Percentiles rank a stretch among this genome's conserved stretches.
Conservation (phyloP, 805 yeast species). For the Candida piceae region DNA sequence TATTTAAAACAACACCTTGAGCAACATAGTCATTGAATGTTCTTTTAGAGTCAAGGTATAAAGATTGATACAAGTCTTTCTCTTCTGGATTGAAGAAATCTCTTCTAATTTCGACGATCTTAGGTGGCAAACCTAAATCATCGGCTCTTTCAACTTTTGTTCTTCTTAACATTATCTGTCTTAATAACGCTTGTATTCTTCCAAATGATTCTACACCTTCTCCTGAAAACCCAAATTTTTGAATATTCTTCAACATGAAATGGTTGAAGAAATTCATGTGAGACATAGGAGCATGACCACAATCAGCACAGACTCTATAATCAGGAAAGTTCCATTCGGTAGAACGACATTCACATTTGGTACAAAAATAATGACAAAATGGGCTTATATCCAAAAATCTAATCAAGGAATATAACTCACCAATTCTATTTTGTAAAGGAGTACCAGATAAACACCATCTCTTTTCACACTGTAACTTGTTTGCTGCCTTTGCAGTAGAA, state of each 20-base stretch:
- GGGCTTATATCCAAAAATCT: conserved; percentile 82
- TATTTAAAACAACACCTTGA: conserved; percentile 92
- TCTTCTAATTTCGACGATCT: conserved; percentile 82
- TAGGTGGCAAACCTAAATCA: conserved; percentile 94
- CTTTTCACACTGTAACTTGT: conserved; percentile 61
- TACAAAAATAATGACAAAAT: conserved; percentile 84
- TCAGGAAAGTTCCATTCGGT: conserved; percentile 82
- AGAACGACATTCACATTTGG: conserved; percentile 83
- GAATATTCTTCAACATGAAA: conserved; percentile 91
- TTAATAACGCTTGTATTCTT: conserved; percentile 67
- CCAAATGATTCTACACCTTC: conserved; percentile 76
- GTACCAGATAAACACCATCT: conserved; percentile 95
- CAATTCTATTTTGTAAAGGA: conserved; percentile 92
- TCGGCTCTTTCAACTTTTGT: conserved; percentile 96
- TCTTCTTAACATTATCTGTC: conserved; percentile 85
- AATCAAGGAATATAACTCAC: conserved; percentile 90
- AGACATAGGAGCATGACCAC: conserved; percentile 92
- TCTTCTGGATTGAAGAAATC: conserved; percentile 93
- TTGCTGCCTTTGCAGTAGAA: conserved; percentile 91
- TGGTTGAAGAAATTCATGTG: conserved; percentile 96
- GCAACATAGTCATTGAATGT: conserved; percentile 90
- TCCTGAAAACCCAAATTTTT: conserved; percentile 74
- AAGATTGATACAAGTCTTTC: conserved; percentile 81
- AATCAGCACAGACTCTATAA: conserved; percentile 74
- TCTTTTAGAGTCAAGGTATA: conserved; percentile 82